phyloP scores from a whole-genome alignment of 2,329 filamentous ascomycete species.

The Fusarium torulosum region DNA sequence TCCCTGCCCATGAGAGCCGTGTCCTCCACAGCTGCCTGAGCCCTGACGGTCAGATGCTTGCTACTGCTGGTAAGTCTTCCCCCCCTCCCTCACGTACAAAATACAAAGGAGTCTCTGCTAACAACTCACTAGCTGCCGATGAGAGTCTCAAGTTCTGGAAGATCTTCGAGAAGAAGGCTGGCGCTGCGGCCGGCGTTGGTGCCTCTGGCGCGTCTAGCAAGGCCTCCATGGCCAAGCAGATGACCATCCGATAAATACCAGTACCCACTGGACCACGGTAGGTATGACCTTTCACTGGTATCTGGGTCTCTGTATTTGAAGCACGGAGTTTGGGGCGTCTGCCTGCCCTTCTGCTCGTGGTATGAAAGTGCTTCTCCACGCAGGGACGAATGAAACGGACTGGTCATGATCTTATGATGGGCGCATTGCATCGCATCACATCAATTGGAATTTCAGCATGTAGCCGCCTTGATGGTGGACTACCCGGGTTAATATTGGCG shows the following conservation, averaged over 20 bases:
- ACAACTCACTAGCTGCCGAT: constrained; percentile 75
- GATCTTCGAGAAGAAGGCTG: constrained; percentile 98
- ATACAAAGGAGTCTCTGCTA: constrained; percentile 3
- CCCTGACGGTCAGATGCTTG: constrained; percentile 97
- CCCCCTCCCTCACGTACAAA: neutral
- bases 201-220: constrained; percentile 78
- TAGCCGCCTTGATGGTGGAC: constrained; percentile 10
- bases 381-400: constrained; percentile 53
- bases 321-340: constrained; percentile 65
- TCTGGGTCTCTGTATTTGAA: constrained; percentile 61
- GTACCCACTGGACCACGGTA: constrained; percentile 56
- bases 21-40: constrained; percentile 97
- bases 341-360: constrained; percentile 60
- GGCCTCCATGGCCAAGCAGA: constrained; percentile 91
- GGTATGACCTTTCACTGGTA: constrained; percentile 61
- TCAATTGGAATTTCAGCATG: constrained; percentile 24
- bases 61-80: constrained; percentile 79
- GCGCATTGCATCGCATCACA: constrained; percentile 12
- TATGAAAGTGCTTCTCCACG: constrained; percentile 64
- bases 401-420: constrained; percentile 47
- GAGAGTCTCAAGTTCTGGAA: constrained; percentile 99
- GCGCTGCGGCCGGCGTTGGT: constrained; percentile 73
- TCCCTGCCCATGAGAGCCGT: constrained; percentile 95
- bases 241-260: constrained; percentile 82
- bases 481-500: constrained; percentile 29